A percentile compares a stretch with the other conserved stretches of the same genome.
phyloP scores from a whole-genome alignment of 352 stramenopile genomes.

The Plasmopara viticola region DNA sequence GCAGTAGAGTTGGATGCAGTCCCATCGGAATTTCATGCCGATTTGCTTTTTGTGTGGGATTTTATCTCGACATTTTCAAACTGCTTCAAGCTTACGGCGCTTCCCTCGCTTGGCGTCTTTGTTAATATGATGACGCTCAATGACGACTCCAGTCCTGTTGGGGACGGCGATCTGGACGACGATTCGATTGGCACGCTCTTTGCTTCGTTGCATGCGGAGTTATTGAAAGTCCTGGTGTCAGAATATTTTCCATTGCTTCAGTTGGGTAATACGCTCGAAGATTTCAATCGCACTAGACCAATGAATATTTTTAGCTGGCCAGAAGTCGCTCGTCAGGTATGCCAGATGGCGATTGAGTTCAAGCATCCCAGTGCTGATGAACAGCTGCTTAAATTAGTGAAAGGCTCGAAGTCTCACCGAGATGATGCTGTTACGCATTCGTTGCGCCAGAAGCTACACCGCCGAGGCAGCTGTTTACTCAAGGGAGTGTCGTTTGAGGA shows the following conservation, averaged over 20 bases:
- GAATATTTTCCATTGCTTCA: slow-evolving; percentile 71
- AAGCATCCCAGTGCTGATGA: slow-evolving; percentile 65
- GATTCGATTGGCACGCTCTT: slow-evolving; percentile 38
- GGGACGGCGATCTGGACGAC: slow-evolving; percentile 44
- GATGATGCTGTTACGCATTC: slow-evolving; percentile 57
- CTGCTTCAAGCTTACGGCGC: slow-evolving; percentile 37
- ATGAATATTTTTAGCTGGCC: slow-evolving; percentile 77
- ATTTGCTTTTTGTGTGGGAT: slow-evolving; percentile 75
- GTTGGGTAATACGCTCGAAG: slow-evolving; percentile 58
- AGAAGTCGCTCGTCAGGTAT: slow-evolving; percentile 72
- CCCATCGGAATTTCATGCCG: slow-evolving; percentile 34
- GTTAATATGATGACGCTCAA: slow-evolving; percentile 40
- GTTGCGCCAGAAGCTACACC: slow-evolving; percentile 38
- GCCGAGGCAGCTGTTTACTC: slow-evolving; percentile 38
- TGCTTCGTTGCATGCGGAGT: slow-evolving; percentile 42
- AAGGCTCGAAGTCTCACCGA: slow-evolving; percentile 63
- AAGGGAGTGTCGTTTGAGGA: slow-evolving; percentile 52
- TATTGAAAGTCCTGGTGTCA: slow-evolving; percentile 43
- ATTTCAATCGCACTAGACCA: slow-evolving; percentile 65
- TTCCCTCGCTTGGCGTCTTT: slow-evolving; percentile 51
- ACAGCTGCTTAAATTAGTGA: slow-evolving; percentile 65
- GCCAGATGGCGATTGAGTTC: slow-evolving; percentile 63
- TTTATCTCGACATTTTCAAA: slow-evolving; percentile 71
- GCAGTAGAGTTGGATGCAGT: slow-evolving; percentile 35
- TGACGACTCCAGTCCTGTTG: slow-evolving; percentile 42